A percentile compares a stretch with the other conserved stretches of the same genome.
Conservation (phyloP, 2,329 filamentous ascomycete species). For the Monosporascus sp. region DNA sequence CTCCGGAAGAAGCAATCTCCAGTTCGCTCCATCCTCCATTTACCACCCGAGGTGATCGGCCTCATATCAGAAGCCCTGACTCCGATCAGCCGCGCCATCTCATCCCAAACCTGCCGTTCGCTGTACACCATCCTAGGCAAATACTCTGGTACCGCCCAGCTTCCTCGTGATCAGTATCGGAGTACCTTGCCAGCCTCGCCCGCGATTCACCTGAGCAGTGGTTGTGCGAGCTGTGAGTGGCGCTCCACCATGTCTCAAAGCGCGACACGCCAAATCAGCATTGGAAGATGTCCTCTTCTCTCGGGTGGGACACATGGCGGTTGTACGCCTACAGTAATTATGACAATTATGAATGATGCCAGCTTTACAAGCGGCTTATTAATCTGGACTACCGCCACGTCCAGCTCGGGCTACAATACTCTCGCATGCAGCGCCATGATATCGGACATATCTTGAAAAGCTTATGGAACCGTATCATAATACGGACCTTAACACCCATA, state of each 20-base stretch:
- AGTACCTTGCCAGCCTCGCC: background rate
- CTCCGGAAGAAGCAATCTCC: background rate
- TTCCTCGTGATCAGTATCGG: background rate
- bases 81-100: background rate
- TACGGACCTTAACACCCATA: background rate
- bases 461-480: background rate
- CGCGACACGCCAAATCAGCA: background rate
- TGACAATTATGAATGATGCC: no score
- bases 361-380: background rate
- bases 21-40: background rate
- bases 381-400: background rate
- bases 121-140: background rate
- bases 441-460: background rate
- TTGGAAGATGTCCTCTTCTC: background rate
- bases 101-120: background rate
- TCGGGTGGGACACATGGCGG: background rate
- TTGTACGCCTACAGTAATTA: background rate
- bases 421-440: background rate
- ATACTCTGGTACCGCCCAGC: background rate
- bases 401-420: slow-evolving; percentile 1
- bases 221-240: background rate
- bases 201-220: background rate
- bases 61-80: background rate
- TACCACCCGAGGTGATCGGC: background rate
- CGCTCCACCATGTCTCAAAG: background rate